Conservation (phyloP, 2,329 filamentous ascomycete genomes). For the Beauveria medogensis region DNA sequence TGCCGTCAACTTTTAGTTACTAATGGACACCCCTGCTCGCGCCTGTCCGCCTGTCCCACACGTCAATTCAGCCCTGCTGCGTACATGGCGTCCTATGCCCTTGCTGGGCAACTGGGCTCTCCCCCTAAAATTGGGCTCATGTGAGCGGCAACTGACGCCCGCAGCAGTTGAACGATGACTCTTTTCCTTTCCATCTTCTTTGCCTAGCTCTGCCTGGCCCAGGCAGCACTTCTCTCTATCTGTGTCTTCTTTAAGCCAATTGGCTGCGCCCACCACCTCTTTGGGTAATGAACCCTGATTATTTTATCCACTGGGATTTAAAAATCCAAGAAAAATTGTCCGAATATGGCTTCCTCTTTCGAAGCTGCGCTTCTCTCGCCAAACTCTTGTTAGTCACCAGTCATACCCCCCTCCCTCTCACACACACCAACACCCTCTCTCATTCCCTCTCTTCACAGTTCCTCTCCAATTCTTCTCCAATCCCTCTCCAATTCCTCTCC, state of each 20-base stretch:
- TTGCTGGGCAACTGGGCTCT: not conserved
- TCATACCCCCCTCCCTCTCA: not conserved
- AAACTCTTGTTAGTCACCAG: constrained; percentile 1
- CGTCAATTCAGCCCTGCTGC: constrained; percentile 8
- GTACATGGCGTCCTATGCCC: not conserved
- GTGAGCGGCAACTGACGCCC: not conserved
- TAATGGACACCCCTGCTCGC: not conserved
- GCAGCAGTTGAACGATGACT: not conserved
- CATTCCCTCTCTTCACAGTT: not conserved
- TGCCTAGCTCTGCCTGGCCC: not conserved
- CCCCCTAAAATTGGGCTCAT: not conserved
- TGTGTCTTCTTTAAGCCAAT: not conserved
- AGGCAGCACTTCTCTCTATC: not conserved
- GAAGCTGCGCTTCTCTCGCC: not conserved
- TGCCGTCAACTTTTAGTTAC: no score
- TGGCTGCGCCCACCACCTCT: not conserved
- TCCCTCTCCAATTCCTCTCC: not conserved
- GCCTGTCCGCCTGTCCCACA: constrained; percentile 6
- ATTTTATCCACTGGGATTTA: no score
- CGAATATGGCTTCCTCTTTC: not conserved
- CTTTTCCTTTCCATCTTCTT: not conserved
- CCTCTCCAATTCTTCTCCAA: not conserved
- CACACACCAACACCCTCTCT: not conserved
- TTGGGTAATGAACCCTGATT: no score
- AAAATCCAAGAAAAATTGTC: not conserved